These are phyloP conservation scores for Spizellomyces sp. DNA, from an alignment of 192 early-diverging fungal genomes.

Conservation along the genomic window DNA sequence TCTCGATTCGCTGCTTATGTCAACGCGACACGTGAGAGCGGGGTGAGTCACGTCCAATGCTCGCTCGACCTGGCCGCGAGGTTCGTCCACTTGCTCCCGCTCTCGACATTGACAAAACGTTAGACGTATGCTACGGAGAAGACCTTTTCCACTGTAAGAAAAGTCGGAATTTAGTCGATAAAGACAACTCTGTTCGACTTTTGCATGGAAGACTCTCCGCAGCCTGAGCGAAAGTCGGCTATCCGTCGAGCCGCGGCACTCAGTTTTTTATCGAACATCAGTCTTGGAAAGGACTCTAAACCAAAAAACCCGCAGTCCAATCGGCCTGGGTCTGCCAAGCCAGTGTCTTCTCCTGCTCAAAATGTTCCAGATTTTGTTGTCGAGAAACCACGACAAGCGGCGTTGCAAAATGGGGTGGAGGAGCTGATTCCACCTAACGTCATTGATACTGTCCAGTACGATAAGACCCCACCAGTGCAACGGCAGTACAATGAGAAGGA, in stretches of 20 bases:
- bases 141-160: no score
- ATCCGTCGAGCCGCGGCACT: conserved; percentile 24
- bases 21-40: no score
- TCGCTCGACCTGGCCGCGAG: no score
- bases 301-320: not conserved
- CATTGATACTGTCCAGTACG: not conserved
- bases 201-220: not conserved
- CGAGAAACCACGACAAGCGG: not conserved
- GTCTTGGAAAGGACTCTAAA: conserved; percentile 3
- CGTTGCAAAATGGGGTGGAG: not conserved
- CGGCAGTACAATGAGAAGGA: conserved; percentile 17
- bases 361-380: not conserved
- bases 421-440: not conserved
- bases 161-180: no score
- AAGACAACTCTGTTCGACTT: not conserved
- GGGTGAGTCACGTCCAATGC: no score
- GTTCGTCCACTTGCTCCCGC: no score
- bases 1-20: no score
- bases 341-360: not conserved
- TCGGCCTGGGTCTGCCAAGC: not conserved
- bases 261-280: conserved; percentile 22
- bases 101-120: no score
- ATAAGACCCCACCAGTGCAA: not conserved
- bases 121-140: no score
- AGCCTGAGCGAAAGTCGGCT: not conserved